phyloP scores from a whole-genome alignment of 768 basidiomycete genomes.

The Tephrocybe sp. region DNA sequence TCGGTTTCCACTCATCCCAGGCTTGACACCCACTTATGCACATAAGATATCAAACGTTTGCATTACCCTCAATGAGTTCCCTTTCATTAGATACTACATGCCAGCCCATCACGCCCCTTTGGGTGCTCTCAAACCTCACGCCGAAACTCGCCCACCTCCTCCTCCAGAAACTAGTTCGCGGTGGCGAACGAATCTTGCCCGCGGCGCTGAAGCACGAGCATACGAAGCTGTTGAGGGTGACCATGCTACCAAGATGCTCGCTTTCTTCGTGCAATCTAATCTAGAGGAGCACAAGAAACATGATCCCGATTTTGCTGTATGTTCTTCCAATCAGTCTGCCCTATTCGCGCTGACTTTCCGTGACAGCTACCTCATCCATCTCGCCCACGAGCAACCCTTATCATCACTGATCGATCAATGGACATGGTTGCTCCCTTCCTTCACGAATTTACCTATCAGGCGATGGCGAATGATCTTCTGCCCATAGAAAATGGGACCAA shows the following conservation, averaged over 20 bases:
- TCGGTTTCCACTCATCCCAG: background rate
- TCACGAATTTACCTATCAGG: conserved; percentile 99
- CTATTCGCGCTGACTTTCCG: conserved; percentile 2
- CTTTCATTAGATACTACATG: conserved; percentile 90
- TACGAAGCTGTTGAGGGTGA: conserved; percentile 74
- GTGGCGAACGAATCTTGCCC: conserved; percentile 82
- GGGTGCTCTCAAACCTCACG: conserved; percentile 74
- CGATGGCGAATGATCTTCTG: conserved; percentile 95
- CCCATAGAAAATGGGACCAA: conserved; percentile 83
- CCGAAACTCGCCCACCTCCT: conserved; percentile 63
- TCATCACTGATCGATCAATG: conserved; percentile 97
- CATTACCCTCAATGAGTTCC: conserved; percentile 88
- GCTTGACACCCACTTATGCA: background rate
- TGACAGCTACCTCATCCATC: conserved; percentile 42
- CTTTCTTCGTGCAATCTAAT: conserved; percentile 79
- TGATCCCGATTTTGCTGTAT: conserved; percentile 86
- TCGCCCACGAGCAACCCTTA: conserved; percentile 75
- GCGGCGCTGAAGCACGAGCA: conserved; percentile 67
- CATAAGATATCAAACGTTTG: conserved; percentile 83
- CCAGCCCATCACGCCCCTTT: conserved; percentile 82
- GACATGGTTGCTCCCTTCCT: conserved; percentile 88
- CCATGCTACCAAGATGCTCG: conserved; percentile 78
- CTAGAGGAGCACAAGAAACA: conserved; percentile 85
- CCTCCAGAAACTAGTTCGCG: conserved; percentile 63
- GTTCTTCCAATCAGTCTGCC: conserved; percentile 25